phyloP scores from a whole-genome alignment of 169 alveolate genomes.

The Plasmodium relictum region DNA sequence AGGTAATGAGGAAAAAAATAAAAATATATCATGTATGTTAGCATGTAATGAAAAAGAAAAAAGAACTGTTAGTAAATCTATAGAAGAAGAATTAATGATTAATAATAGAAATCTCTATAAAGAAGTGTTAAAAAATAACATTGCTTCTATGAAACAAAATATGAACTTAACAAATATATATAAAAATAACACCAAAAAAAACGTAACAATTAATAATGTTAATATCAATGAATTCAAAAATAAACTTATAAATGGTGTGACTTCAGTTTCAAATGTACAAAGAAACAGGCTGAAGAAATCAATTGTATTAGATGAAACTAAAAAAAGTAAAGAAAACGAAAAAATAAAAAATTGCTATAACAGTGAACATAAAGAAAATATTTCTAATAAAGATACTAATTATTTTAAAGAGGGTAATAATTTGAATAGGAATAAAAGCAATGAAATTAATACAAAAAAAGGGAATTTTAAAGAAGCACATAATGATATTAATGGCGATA shows the following conservation, averaged over 20 bases:
- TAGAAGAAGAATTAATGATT: not conserved
- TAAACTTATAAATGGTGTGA: constrained; percentile 10
- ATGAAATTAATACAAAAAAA: constrained; percentile 14
- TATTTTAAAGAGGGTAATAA: constrained; percentile 2
- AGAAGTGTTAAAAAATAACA: constrained; percentile 9
- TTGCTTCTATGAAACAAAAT: constrained; percentile 8
- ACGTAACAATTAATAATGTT: constrained; percentile 34
- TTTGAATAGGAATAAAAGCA: not conserved
- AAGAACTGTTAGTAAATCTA: not conserved
- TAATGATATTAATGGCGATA: constrained; percentile 21
- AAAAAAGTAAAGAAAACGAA: constrained; percentile 14
- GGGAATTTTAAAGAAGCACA: constrained; percentile 16
- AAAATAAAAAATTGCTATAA: constrained; percentile 5
- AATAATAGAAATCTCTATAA: constrained; percentile 9
- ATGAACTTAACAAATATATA: constrained; percentile 10
- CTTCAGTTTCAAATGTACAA: constrained; percentile 1
- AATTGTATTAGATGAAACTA: constrained; percentile 11
- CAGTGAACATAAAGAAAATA: not conserved
- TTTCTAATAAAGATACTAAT: constrained; percentile 19
- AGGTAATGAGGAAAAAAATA: constrained; percentile 18
- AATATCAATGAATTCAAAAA: constrained; percentile 44
- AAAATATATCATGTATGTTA: constrained; percentile 12
- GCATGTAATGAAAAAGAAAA: constrained; percentile 30
- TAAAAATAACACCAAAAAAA: constrained; percentile 10
- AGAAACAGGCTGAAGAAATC: constrained; percentile 6